phyloP scores from a whole-genome alignment of 495 filamentous ascomycete species.

The Jackrogersella multiformis region DNA sequence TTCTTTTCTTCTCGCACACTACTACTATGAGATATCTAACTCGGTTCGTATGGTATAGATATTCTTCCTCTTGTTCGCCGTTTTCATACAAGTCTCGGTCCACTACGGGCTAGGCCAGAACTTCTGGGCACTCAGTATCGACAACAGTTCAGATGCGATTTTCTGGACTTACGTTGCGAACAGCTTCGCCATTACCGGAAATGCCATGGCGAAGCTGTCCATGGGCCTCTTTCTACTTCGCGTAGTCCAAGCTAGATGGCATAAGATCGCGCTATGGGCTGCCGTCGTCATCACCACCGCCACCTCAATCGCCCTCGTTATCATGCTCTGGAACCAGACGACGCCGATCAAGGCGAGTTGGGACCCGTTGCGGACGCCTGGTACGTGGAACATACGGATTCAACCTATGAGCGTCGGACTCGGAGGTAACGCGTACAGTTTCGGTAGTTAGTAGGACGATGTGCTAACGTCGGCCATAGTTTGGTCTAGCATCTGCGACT shows the following conservation, averaged over 20 bases:
- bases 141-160: slow-evolving; percentile 48
- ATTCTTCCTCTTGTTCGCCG: slow-evolving; percentile 49
- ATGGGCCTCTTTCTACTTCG: slow-evolving; percentile 55
- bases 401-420: slow-evolving; percentile 52
- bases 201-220: slow-evolving; percentile 53
- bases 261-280: slow-evolving; percentile 49
- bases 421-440: slow-evolving; percentile 38
- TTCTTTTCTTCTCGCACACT: not conserved
- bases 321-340: slow-evolving; percentile 54
- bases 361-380: slow-evolving; percentile 50
- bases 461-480: slow-evolving; percentile 35
- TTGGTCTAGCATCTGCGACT: slow-evolving; percentile 55
- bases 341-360: slow-evolving; percentile 49
- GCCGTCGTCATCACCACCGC: slow-evolving; percentile 47
- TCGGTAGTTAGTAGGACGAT: too few relatives aligned
- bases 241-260: slow-evolving; percentile 48
- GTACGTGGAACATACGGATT: slow-evolving; percentile 50
- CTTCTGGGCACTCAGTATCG: slow-evolving; percentile 45
- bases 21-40: slow-evolving; percentile 6
- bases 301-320: slow-evolving; percentile 44
- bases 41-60: slow-evolving; percentile 13
- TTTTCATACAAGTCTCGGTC: slow-evolving; percentile 50
- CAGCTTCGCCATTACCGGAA: slow-evolving; percentile 52
- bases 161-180: slow-evolving; percentile 54
- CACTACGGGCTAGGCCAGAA: slow-evolving; percentile 48